Evolutionary conservation across 768 basidiomycete genomes (phyloP).

Genomic region (Termitomyces bulborhizus): DNA sequence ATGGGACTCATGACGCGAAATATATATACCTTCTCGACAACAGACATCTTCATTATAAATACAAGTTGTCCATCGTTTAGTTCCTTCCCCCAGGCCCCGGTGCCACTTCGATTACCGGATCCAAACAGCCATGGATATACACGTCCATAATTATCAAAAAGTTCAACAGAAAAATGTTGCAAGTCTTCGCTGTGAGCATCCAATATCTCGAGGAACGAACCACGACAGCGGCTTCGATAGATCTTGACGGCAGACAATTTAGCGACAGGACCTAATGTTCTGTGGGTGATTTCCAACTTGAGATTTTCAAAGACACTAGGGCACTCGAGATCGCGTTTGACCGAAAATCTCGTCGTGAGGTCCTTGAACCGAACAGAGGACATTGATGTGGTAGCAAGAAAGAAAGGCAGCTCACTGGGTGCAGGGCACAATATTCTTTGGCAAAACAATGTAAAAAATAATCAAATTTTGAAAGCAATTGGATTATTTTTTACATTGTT

Average conservation of each 20-base stretch:
- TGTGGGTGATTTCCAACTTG: background rate
- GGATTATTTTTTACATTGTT: no score
- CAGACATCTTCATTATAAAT: conserved; percentile 19
- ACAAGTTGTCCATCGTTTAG: conserved; percentile 21
- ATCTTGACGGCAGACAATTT: conserved; percentile 7
- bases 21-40: conserved; percentile 15
- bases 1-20: background rate
- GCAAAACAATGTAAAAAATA: no score
- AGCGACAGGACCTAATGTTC: background rate
- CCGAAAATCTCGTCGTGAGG: background rate
- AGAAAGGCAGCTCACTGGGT: no score
- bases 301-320: background rate
- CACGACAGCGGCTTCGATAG: background rate
- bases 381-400: background rate
- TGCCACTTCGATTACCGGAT: conserved; percentile 20
- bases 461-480: no score
- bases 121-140: conserved; percentile 18
- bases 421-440: no score
- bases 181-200: conserved; percentile 26
- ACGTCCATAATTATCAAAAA: conserved; percentile 23
- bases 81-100: conserved; percentile 24
- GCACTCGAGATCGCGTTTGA: background rate
- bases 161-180: conserved; percentile 17
- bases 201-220: conserved; percentile 17
- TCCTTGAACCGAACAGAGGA: background rate